phyloP scores from a whole-genome alignment of 192 early-diverging fungal genomes.

The Backusella tuberculispora region DNA sequence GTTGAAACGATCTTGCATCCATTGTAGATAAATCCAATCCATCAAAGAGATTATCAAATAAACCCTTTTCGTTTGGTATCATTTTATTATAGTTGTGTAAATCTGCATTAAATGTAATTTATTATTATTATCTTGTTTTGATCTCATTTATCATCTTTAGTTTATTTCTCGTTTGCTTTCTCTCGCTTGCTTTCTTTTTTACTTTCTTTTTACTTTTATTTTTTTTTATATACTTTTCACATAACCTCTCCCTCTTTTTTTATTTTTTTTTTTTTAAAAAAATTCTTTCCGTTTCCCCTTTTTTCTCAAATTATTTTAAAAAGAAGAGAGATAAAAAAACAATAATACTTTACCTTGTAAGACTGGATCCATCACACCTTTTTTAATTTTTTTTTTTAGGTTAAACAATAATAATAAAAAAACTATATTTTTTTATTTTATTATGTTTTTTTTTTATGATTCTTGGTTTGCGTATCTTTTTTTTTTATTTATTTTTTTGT shows the following conservation, averaged over 20 bases:
- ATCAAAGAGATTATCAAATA: slow-evolving; percentile 15
- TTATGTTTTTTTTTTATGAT: not conserved
- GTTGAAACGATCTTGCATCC: slow-evolving; percentile 14
- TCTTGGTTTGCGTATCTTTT: too few relatives aligned
- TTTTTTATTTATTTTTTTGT: not conserved
- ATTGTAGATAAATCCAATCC: slow-evolving; percentile 10
- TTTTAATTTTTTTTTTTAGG: too few relatives aligned
- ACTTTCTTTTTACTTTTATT: not conserved
- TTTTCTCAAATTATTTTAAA: not conserved
- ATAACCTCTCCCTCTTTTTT: slow-evolving; percentile 9
- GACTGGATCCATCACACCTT: slow-evolving; percentile 12
- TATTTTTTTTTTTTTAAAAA: slow-evolving; percentile 4
- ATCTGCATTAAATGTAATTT: slow-evolving; percentile 15
- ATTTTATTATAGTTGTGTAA: slow-evolving; percentile 17
- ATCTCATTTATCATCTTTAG: not conserved
- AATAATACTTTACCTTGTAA: slow-evolving; percentile 1
- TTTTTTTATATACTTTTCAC: not conserved
- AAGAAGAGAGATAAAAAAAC: not conserved
- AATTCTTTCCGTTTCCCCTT: slow-evolving; percentile 10
- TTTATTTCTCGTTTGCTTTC: not conserved
- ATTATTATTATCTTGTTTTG: not conserved
- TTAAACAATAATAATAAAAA: slow-evolving; percentile 11
- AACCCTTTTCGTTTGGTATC: slow-evolving; percentile 13
- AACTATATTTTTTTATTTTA: not conserved
- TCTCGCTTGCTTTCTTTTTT: not conserved